Evolutionary conservation across 345 rosid species (phyloP).

Genomic region (Gossypium turneri): DNA sequence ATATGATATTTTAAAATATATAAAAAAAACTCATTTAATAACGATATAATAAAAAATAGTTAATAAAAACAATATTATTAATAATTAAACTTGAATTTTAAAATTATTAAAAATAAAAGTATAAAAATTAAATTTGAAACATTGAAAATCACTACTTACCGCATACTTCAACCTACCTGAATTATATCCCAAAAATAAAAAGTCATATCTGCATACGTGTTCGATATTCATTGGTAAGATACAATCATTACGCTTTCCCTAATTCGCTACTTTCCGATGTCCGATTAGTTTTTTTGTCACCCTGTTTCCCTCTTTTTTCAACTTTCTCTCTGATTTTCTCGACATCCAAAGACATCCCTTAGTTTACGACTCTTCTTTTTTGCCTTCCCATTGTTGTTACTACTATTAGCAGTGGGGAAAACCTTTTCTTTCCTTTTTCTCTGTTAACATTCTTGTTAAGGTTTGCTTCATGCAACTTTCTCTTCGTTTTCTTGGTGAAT

Average conservation of each 20-base stretch:
- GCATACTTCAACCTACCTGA: too few species aligned
- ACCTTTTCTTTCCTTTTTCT: neutral
- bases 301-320: neutral
- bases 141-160: too few species aligned
- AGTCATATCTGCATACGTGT: slow-evolving; percentile 31
- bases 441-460: slow-evolving; percentile 19
- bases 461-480: slow-evolving; percentile 25
- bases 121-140: too few species aligned
- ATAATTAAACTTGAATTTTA: too few species aligned
- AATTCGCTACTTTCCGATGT: slow-evolving; percentile 7
- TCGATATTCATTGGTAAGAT: neutral
- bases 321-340: slow-evolving; percentile 16
- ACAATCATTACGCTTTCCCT: slow-evolving; percentile 17
- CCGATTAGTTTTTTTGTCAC: slow-evolving; percentile 33
- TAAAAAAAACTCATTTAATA: too few species aligned
- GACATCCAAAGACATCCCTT: slow-evolving; percentile 28
- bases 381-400: slow-evolving; percentile 4
- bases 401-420: neutral
- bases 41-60: too few species aligned
- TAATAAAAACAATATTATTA: too few species aligned
- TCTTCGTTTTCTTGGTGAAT: neutral
- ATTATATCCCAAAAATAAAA: too few species aligned
- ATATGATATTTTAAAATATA: too few species aligned
- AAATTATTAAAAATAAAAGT: too few species aligned
- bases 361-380: slow-evolving; percentile 3